Conservation (phyloP, 805 yeast genomes). For the Schizosaccharomyces osmophilus region DNA sequence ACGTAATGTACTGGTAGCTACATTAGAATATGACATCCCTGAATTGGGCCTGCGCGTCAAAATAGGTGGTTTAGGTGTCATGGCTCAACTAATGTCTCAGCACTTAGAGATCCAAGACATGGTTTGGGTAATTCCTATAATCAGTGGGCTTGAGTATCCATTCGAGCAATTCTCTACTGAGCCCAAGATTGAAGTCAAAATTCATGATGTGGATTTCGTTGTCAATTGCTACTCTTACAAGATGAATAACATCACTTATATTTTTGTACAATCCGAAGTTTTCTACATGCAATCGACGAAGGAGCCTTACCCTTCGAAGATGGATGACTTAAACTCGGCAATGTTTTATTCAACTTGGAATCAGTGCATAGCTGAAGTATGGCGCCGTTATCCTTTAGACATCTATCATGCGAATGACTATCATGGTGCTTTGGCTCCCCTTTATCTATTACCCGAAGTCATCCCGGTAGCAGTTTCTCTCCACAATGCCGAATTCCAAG, state of each 20-base stretch:
- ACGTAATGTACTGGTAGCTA: not conserved
- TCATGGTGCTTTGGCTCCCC: conserved; percentile 3
- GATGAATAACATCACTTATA: not conserved
- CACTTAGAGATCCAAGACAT: not conserved
- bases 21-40: not conserved
- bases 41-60: not conserved
- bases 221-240: not conserved
- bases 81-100: not conserved
- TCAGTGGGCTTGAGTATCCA: not conserved
- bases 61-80: conserved; percentile 1
- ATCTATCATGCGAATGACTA: conserved; percentile 1
- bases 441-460: conserved; percentile 1
- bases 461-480: conserved; percentile 1
- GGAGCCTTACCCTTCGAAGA: not conserved
- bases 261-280: not conserved
- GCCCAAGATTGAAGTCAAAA: not conserved
- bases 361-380: conserved; percentile 2
- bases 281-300: not conserved
- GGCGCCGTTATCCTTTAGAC: not conserved
- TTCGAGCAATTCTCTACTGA: not conserved
- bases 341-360: conserved; percentile 1
- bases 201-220: not conserved
- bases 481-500: conserved; percentile 3
- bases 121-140: not conserved
- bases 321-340: conserved; percentile 1